Conservation (phyloP, 805 yeast genomes). For the Yamadazyma phyllophila region DNA sequence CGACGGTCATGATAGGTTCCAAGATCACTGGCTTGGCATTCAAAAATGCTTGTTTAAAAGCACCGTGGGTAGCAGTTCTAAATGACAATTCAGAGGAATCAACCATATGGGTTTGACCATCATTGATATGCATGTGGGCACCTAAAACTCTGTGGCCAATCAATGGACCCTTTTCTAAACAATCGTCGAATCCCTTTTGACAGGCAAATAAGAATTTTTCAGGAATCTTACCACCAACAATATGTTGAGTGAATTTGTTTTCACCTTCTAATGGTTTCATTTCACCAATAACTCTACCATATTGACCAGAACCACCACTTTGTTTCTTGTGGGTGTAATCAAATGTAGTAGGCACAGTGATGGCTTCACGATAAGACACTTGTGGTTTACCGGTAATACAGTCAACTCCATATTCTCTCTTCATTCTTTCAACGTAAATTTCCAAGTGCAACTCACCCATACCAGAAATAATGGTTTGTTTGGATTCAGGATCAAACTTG, state of each 20-base stretch:
- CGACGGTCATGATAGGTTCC: conserved; percentile 95
- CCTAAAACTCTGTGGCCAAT: conserved; percentile 94
- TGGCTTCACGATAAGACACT: conserved; percentile 96
- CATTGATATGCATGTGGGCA: conserved; percentile 88
- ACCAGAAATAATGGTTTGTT: conserved; percentile 93
- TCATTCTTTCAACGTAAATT: conserved; percentile 97
- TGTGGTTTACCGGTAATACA: conserved; percentile 97
- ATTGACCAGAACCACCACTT: conserved; percentile 99
- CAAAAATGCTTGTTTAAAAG: conserved; percentile 88
- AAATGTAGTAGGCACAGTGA: conserved; percentile 67
- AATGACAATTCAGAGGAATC: conserved; percentile 96
- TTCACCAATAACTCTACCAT: conserved; percentile 91
- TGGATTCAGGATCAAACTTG: conserved; percentile 82
- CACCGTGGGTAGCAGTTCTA: conserved; percentile 87
- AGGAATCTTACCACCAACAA: conserved; percentile 96
- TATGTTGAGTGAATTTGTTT: conserved; percentile 77
- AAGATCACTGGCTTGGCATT: conserved; percentile 81
- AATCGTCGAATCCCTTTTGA: conserved; percentile 92
- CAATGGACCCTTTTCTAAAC: conserved; percentile 93
- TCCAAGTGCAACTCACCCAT: conserved; percentile 98
- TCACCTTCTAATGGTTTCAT: conserved; percentile 62
- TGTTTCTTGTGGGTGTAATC: conserved; percentile 97
- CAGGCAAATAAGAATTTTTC: conserved; percentile 94
- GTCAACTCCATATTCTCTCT: conserved; percentile 93
- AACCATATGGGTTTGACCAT: conserved; percentile 96